These are phyloP conservation scores for Ettlia oleoabundans DNA, from an alignment of 139 green algal species.

Conservation along the genomic window DNA sequence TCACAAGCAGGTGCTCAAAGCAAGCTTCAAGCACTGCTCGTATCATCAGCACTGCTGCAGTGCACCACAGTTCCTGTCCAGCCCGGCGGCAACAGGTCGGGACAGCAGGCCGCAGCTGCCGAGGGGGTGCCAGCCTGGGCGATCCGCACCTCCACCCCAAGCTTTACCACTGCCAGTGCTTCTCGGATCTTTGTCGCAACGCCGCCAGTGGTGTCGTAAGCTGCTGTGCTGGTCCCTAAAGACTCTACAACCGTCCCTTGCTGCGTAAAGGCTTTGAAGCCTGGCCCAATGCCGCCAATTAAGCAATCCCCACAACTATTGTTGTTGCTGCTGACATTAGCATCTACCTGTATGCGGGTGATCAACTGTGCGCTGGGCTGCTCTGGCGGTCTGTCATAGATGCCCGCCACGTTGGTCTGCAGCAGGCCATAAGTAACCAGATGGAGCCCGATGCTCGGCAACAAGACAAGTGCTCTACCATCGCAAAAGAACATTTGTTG, in stretches of 20 bases:
- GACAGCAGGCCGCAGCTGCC: neutral
- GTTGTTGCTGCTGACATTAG: too few species aligned
- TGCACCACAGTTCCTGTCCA: slow-evolving; percentile 17
- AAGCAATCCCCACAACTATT: neutral
- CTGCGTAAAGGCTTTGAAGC: neutral
- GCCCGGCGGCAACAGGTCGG: neutral
- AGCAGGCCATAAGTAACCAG: neutral
- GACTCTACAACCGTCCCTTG: neutral
- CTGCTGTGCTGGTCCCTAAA: slow-evolving; percentile 10
- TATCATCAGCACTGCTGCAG: neutral
- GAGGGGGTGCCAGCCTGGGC: slow-evolving; percentile 46
- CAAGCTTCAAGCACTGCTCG: neutral
- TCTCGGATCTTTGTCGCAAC: slow-evolving; percentile 69
- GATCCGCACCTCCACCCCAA: slow-evolving; percentile 63
- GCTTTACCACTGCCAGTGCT: slow-evolving; percentile 46
- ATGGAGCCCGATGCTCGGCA: neutral
- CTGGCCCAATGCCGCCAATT: too few species aligned
- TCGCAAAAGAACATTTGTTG: neutral
- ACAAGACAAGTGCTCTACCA: neutral
- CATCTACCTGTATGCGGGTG: neutral
- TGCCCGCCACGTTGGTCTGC: slow-evolving; percentile 69
- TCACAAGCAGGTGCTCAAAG: too few species aligned
- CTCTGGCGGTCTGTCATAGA: slow-evolving; percentile 62
- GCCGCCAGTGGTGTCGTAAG: slow-evolving; percentile 60
- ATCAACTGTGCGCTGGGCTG: slow-evolving; percentile 54